Conservation (phyloP, 306 rosid species). For the Cicer yamashitae region DNA sequence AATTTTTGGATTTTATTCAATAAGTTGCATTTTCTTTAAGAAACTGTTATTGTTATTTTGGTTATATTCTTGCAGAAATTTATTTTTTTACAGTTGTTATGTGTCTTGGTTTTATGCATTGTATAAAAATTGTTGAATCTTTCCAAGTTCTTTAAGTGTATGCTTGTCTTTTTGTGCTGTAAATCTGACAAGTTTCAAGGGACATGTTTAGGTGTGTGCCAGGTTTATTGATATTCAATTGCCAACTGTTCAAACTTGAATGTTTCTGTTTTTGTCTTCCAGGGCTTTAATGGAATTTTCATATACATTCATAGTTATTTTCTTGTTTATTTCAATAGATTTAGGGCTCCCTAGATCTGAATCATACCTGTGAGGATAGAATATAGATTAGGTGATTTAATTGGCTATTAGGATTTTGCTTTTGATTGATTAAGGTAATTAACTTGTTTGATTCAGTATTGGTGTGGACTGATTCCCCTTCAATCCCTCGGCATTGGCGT, state of each 20-base stretch:
- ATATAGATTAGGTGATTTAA: constrained; percentile 40
- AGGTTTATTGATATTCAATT: constrained; percentile 48
- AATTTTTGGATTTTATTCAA: constrained; percentile 36
- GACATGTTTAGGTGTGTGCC: constrained; percentile 45
- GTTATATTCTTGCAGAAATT: background rate
- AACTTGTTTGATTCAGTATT: constrained; percentile 36
- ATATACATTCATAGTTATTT: constrained; percentile 18
- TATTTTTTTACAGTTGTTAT: constrained; percentile 27
- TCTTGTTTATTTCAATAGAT: constrained; percentile 28
- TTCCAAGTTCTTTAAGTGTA: constrained; percentile 26
- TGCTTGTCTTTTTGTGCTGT: constrained; percentile 50
- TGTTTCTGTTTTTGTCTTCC: constrained; percentile 49
- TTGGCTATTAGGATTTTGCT: constrained; percentile 41
- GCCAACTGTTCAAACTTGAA: constrained; percentile 50
- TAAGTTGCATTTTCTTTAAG: constrained; percentile 24
- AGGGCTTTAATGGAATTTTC: constrained; percentile 43
- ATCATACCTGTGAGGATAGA: constrained; percentile 42
- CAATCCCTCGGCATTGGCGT: constrained; percentile 23
- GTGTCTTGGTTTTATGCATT: constrained; percentile 14
- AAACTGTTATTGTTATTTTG: background rate
- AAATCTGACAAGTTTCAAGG: constrained; percentile 54
- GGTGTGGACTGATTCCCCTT: constrained; percentile 44
- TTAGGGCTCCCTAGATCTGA: constrained; percentile 58
- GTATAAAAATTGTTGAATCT: constrained; percentile 8
- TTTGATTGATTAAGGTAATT: constrained; percentile 41